Base-by-base conservation (phyloP, 345 rosid genomes). In the Brassica nigra region DNA sequence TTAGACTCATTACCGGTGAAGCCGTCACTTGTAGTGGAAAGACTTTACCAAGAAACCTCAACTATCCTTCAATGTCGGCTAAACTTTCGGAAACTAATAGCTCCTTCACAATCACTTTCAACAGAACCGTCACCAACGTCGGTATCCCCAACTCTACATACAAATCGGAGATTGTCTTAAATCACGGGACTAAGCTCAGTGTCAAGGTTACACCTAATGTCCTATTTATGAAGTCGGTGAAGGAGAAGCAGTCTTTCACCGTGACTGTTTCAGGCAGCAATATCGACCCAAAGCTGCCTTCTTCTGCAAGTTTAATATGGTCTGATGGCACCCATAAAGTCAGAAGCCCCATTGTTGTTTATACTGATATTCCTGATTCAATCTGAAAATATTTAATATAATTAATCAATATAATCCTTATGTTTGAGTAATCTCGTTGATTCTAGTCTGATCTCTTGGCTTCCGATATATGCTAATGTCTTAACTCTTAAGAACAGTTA, bases 91-190 rank as follows among this genome's bases (percentile, higher is more conserved):
- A 11, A 4, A 2, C 36, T 29, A 27, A 3, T 74, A 28, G 78
- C 80, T 66, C 76, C 8, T 11, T 80, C 66, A 58, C 30, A 5
- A 10, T 84, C 3, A 34, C n/a, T 6, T 84, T 89, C 61, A 73
- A 57, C 1, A 75, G 93, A 81, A 88, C 89, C 7, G 93, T 89
- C 5, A 89, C 90, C 5, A 91, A 91, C 71, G 79, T 87, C 0
- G 89, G 91, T 6, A 2, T 23, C 3, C 61, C 83, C 1, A 82
- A 80, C 76, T 86, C 90, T 5, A 85, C 74, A 52, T 91, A 89
- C 84, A 85, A 37, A 62, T 84, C 82, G 2, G 4, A 76, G 6
- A 23, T 86, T 4, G 29, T 76, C 0, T 1, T 27, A 5, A 33
- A n/a, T 44, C 7, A 57, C 2, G 73, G 62, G 0, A 4, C 30